These are phyloP conservation scores for Tilletia setariae DNA, from an alignment of 1,284 basidiomycete species.

Conservation along the genomic window DNA sequence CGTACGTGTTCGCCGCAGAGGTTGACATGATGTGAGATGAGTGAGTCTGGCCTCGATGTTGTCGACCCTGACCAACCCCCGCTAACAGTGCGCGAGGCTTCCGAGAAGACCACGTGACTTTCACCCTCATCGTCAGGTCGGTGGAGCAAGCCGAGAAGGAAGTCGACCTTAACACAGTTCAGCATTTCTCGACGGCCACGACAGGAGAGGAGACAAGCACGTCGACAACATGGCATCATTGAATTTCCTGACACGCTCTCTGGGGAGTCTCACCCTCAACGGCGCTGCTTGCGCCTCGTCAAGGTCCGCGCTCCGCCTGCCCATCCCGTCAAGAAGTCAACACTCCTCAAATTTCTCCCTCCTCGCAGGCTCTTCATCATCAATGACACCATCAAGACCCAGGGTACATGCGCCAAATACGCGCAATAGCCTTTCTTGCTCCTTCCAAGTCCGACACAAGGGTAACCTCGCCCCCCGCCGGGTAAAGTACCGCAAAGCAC, in stretches of 20 bases:
- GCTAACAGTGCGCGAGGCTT: not conserved
- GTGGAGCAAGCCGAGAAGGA: too few species aligned
- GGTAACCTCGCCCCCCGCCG: slow-evolving; percentile 74
- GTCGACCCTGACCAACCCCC: slow-evolving; percentile 11
- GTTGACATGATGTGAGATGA: not conserved
- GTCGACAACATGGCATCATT: not conserved
- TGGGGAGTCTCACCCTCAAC: not conserved
- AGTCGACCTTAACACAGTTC: too few species aligned
- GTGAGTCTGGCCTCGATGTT: not conserved
- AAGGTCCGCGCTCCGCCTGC: not conserved
- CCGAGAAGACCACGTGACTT: too few species aligned
- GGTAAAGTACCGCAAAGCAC: slow-evolving; percentile 77
- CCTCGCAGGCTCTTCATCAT: slow-evolving; percentile 2
- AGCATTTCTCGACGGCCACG: not conserved
- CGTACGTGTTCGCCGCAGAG: slow-evolving; percentile 27
- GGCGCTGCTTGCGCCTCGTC: not conserved
- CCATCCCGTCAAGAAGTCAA: slow-evolving; percentile 5
- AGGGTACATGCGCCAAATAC: too few species aligned
- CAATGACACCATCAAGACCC: slow-evolving; percentile 7
- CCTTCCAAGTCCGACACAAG: slow-evolving; percentile 55
- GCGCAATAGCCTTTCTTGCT: not conserved
- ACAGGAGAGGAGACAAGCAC: not conserved
- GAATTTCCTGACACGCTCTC: not conserved
- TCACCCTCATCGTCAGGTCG: too few species aligned
- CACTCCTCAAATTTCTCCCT: slow-evolving; percentile 1